Conservation (phyloP, 2,329 filamentous ascomycete species). For the Alternaria burnsii region DNA sequence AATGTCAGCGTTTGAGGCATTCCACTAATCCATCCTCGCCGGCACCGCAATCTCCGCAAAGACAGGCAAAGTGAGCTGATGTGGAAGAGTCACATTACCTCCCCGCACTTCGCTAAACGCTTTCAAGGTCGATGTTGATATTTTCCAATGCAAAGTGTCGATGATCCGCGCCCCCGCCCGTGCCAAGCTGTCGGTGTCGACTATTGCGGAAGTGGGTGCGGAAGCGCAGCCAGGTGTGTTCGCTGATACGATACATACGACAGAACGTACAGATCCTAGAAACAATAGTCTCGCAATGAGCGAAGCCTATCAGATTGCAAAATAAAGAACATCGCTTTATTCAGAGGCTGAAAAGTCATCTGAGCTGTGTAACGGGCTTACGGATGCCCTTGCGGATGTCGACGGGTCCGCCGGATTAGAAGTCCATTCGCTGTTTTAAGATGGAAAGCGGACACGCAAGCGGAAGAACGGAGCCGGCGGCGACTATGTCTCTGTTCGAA, state of each 20-base stretch:
- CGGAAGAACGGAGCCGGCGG: not conserved
- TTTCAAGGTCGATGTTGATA: not conserved
- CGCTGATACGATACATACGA: not conserved
- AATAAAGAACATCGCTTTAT: not conserved
- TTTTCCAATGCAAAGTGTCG: not conserved
- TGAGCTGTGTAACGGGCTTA: not conserved
- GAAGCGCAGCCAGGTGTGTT: conserved; percentile 5
- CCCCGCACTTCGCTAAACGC: not conserved
- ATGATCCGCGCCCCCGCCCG: not conserved
- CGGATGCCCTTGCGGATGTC: not conserved
- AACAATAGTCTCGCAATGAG: not conserved
- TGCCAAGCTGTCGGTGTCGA: conserved; percentile 2
- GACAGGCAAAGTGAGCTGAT: not conserved
- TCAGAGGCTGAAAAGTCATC: not conserved
- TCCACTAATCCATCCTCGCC: not conserved
- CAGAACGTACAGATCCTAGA: not conserved
- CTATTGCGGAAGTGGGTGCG: conserved; percentile 14
- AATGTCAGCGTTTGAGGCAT: not conserved
- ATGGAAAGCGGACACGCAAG: not conserved
- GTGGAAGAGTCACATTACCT: not conserved
- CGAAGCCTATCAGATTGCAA: not conserved
- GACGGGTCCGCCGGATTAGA: not conserved
- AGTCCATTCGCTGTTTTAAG: not conserved
- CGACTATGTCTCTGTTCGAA: not conserved
- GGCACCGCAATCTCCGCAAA: conserved; percentile 3